phyloP scores from a whole-genome alignment of 108 stramenopile genomes.

The Skeletonema marinoi region DNA sequence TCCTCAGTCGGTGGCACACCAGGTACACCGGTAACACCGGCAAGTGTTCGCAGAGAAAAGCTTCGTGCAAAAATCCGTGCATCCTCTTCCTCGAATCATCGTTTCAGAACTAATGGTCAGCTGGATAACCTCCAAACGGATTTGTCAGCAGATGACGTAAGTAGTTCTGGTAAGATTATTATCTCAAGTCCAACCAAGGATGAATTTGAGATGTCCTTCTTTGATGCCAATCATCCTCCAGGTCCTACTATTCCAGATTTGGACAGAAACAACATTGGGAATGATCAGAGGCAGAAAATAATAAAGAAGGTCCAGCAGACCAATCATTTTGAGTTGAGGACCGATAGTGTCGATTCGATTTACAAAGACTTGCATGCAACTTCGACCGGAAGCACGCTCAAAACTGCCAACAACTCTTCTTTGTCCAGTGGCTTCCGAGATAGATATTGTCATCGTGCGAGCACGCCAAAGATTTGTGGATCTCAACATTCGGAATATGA shows the following conservation, averaged over 20 bases:
- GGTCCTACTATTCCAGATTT: not conserved
- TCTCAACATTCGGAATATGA: slow-evolving; percentile 9
- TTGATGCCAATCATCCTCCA: not conserved
- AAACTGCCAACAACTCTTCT: not conserved
- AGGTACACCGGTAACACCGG: not conserved
- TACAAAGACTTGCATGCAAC: slow-evolving; percentile 2
- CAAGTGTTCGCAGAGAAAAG: not conserved
- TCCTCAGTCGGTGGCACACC: not conserved
- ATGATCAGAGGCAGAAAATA: not conserved
- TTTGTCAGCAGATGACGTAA: not conserved
- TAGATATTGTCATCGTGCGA: slow-evolving; percentile 26
- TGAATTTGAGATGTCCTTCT: not conserved
- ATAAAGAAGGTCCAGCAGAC: not conserved
- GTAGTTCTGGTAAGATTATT: not conserved
- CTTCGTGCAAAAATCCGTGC: not conserved
- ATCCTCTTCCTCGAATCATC: not conserved
- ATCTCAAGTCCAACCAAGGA: not conserved
- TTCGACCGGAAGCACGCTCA: not conserved
- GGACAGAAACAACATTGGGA: not conserved
- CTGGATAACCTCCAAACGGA: not conserved
- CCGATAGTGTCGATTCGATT: not conserved
- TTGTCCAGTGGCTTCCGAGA: not conserved
- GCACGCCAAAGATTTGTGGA: slow-evolving; percentile 40
- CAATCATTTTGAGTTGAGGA: not conserved
- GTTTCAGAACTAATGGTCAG: no score